A percentile compares a stretch with the other conserved stretches of the same genome.
These are phyloP conservation scores for Kuraishia hungarica DNA, from an alignment of 805 yeast genomes.

Conservation along the genomic window DNA sequence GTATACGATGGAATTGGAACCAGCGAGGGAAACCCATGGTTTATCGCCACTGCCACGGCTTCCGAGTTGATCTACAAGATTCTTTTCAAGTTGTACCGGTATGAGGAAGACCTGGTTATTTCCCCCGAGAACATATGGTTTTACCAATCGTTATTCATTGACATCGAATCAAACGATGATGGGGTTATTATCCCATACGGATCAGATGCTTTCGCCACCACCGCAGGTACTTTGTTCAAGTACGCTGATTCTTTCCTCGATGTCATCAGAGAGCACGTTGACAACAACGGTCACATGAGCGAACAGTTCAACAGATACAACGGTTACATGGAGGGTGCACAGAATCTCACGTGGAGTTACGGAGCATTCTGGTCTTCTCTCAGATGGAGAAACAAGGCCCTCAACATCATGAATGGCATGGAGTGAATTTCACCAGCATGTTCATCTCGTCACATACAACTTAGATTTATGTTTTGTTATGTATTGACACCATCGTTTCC, in stretches of 20 bases:
- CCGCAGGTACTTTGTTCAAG: slow-evolving; percentile 36
- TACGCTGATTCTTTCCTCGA: slow-evolving; percentile 63
- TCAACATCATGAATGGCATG: slow-evolving; percentile 15
- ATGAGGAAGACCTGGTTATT: slow-evolving; percentile 32
- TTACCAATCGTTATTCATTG: slow-evolving; percentile 12
- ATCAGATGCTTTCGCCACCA: slow-evolving; percentile 34
- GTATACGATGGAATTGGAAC: slow-evolving; percentile 67
- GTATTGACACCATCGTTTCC: too few species aligned
- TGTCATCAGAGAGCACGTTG: slow-evolving; percentile 50
- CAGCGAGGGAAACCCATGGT: slow-evolving; percentile 92
- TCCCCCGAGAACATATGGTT: slow-evolving; percentile 12
- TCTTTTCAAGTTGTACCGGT: slow-evolving; percentile 32
- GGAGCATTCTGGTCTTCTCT: slow-evolving; percentile 65
- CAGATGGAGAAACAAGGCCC: slow-evolving; percentile 48
- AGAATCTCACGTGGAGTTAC: slow-evolving; percentile 85
- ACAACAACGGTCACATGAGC: slow-evolving; percentile 63
- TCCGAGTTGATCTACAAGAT: slow-evolving; percentile 53
- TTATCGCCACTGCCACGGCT: slow-evolving; percentile 65
- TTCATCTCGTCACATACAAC: neutral
- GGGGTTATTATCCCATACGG: slow-evolving; percentile 24
- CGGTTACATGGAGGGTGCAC: slow-evolving; percentile 87
- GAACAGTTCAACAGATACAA: slow-evolving; percentile 80
- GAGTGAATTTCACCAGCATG: neutral
- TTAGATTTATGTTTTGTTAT: neutral
- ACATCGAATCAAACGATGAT: slow-evolving; percentile 10